These are phyloP conservation scores for Hygrophorus pudorinus DNA, from an alignment of 768 basidiomycete species.

Conservation along the genomic window DNA sequence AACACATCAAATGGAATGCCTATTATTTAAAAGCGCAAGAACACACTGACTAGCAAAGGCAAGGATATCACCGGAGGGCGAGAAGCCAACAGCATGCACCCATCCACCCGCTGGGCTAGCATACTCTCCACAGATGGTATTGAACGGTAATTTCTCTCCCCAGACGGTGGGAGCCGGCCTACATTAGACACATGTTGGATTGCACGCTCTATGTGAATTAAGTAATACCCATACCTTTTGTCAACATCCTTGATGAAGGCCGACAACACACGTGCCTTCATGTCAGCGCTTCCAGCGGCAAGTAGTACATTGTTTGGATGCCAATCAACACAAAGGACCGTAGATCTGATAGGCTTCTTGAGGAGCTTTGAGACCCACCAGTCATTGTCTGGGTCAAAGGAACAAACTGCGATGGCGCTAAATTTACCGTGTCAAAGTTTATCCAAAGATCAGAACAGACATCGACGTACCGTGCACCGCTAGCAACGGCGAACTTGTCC, in stretches of 20 bases:
- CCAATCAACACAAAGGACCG: conserved; percentile 93
- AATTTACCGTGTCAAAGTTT: neutral
- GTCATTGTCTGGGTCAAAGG: conserved; percentile 94
- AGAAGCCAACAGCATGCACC: conserved; percentile 95
- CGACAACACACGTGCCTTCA: conserved; percentile 95
- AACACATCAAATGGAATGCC: neutral
- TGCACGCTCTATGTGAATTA: neutral
- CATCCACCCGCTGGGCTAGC: conserved; percentile 85
- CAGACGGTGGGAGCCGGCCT: conserved; percentile 87
- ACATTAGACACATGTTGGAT: conserved; percentile 7
- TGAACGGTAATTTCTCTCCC: conserved; percentile 98
- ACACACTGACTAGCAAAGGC: conserved; percentile 82
- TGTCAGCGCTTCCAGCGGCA: conserved; percentile 94
- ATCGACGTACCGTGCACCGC: conserved; percentile 71
- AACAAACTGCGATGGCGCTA: conserved; percentile 92
- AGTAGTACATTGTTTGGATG: conserved; percentile 98
- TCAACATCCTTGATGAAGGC: conserved; percentile 99
- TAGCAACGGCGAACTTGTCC: conserved; percentile 98
- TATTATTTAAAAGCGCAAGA: neutral
- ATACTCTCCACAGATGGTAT: conserved; percentile 95
- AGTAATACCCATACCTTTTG: conserved; percentile 50
- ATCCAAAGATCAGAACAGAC: neutral
- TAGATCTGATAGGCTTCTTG: conserved; percentile 96
- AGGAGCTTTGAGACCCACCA: conserved; percentile 98
- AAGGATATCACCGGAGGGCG: conserved; percentile 88